These are phyloP conservation scores for Ploettnerulaceae sp. DNA, from an alignment of 2,329 filamentous ascomycete genomes.

Conservation along the genomic window DNA sequence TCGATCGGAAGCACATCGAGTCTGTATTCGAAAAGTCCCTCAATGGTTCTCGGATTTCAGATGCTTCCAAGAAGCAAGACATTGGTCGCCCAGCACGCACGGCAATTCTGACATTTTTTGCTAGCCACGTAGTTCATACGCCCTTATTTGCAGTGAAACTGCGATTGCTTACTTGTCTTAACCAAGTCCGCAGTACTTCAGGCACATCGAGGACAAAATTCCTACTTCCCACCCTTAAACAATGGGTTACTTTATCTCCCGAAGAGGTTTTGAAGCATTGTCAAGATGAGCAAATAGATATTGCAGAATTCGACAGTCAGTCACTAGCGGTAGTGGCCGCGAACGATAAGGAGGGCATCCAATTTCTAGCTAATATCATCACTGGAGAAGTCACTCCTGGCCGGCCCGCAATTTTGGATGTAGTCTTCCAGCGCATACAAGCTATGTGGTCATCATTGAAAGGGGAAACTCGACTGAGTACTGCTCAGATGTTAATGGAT, in stretches of 20 bases:
- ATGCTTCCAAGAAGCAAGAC: slow-evolving; percentile 42
- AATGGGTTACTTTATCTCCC: slow-evolving; percentile 58
- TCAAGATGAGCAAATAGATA: slow-evolving; percentile 42
- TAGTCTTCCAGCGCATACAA: slow-evolving; percentile 64
- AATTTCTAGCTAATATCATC: slow-evolving; percentile 48
- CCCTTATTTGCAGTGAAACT: slow-evolving; percentile 67
- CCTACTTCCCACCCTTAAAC: slow-evolving; percentile 68
- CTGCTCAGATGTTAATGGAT: slow-evolving; percentile 59
- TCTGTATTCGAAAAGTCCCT: slow-evolving; percentile 58
- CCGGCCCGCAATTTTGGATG: slow-evolving; percentile 51
- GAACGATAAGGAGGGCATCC: slow-evolving; percentile 53
- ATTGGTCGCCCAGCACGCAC: slow-evolving; percentile 45
- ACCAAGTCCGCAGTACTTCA: slow-evolving; percentile 68
- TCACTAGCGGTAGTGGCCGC: slow-evolving; percentile 49
- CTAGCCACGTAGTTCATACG: slow-evolving; percentile 64
- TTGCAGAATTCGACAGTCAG: slow-evolving; percentile 46
- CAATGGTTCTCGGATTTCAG: slow-evolving; percentile 45
- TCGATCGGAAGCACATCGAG: slow-evolving; percentile 69
- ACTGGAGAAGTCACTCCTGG: slow-evolving; percentile 39
- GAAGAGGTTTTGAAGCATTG: slow-evolving; percentile 48
- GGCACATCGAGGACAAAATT: slow-evolving; percentile 64
- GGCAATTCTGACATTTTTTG: slow-evolving; percentile 65
- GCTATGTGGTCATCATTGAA: slow-evolving; percentile 71
- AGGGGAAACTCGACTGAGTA: slow-evolving; percentile 51
- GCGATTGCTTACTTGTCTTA: slow-evolving; percentile 65